Conservation (phyloP, 129 eudicot species). For the Deinandra increscens region DNA sequence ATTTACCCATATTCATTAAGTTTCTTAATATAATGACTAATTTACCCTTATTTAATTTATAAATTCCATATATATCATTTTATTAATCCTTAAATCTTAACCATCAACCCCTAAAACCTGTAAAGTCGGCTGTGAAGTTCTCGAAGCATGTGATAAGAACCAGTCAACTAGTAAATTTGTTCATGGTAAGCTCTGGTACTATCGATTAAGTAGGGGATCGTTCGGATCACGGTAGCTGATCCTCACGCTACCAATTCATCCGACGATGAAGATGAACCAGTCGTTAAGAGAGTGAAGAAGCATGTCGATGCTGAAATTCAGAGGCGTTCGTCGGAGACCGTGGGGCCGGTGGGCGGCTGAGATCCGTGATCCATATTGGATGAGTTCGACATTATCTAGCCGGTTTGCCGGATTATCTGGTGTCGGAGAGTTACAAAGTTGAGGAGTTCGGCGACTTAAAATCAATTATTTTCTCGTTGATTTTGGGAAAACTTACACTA, state of each 20-base stretch:
- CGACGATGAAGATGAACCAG: constrained; percentile 28
- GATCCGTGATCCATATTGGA: constrained; percentile 58
- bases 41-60: too few species aligned
- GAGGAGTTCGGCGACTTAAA: constrained; percentile 52
- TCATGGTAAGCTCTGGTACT: constrained; percentile 5
- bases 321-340: constrained; percentile 67
- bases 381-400: constrained; percentile 58
- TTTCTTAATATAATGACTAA: too few species aligned
- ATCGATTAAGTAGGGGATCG: constrained; percentile 23
- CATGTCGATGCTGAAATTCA: constrained; percentile 36
- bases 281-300: too few species aligned
- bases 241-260: constrained; percentile 68
- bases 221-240: constrained; percentile 51
- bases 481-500: constrained; percentile 16
- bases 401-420: constrained; percentile 37
- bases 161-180: constrained; percentile 31
- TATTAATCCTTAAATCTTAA: too few species aligned
- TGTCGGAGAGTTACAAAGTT: constrained; percentile 30
- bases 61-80: too few species aligned
- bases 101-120: too few species aligned
- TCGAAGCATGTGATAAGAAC: constrained; percentile 46
- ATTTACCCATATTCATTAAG: too few species aligned
- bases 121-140: constrained; percentile 39
- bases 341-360: constrained; percentile 85
- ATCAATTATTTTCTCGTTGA: constrained; percentile 52